phyloP scores from a whole-genome alignment of 1,284 basidiomycete species.

The Porodaedalea pini region DNA sequence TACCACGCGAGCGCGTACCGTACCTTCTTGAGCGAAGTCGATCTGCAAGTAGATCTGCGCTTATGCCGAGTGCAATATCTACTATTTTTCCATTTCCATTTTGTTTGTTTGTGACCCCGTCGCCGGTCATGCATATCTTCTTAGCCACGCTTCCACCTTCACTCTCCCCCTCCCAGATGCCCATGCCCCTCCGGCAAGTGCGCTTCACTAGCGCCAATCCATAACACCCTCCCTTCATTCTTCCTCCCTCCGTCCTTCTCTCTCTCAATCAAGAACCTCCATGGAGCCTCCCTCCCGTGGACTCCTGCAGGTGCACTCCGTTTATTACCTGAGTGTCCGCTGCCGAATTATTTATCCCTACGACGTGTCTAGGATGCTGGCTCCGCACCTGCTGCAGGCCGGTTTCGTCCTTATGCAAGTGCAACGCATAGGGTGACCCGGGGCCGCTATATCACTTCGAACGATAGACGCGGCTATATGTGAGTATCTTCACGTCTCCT shows the following conservation, averaged over 20 bases:
- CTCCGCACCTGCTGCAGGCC: constrained; percentile 48
- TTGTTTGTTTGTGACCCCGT: neutral
- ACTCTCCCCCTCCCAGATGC: constrained; percentile 12
- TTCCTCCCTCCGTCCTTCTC: constrained; percentile 7
- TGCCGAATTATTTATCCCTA: neutral
- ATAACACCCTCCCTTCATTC: constrained; percentile 4
- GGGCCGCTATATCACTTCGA: constrained; percentile 82
- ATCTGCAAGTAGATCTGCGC: constrained; percentile 3
- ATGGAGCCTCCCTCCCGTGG: constrained; percentile 29
- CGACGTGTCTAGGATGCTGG: constrained; percentile 44
- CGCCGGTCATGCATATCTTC: constrained; percentile 7
- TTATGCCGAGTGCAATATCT: constrained; percentile 1
- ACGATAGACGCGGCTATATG: constrained; percentile 85
- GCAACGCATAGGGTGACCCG: constrained; percentile 77
- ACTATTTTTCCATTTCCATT: constrained; percentile 11
- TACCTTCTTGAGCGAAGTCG: constrained; percentile 7
- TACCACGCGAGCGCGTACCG: neutral
- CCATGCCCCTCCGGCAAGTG: constrained; percentile 17
- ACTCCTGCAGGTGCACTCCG: constrained; percentile 30
- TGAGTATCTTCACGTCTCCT: constrained; percentile 33
- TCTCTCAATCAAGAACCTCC: constrained; percentile 19
- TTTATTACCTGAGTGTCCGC: constrained; percentile 4
- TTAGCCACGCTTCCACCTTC: constrained; percentile 8
- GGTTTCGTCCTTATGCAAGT: constrained; percentile 73
- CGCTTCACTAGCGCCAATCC: constrained; percentile 17